Evolutionary conservation across 305 asterid genomes (phyloP), one percentile per base, ranked within the genome.

Genomic region (Salvia sclarea): DNA sequence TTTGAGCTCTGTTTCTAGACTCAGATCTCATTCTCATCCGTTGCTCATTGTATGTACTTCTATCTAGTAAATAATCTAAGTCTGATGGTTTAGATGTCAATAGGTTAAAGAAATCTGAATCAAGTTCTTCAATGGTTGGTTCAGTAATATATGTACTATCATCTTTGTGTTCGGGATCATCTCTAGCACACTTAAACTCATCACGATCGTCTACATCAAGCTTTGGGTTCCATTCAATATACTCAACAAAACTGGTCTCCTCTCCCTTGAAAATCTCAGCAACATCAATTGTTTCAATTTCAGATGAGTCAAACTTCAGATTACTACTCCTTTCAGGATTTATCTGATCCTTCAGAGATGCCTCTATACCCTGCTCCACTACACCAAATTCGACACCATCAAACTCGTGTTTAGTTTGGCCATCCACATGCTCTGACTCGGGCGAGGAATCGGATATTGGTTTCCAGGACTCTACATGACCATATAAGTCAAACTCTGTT

Each of bases 231-330:
- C 70, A 67, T 68, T 75, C 78, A 25, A 64, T 28, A 52, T 66
- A 45, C 65, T 74, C 88, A 59, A 75, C 61, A 65, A 61, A 76
- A 45, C 33, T 58, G 6, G 71, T 65, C 68, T 80, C 83, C 28
- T 79, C 85, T 38, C 68, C 90, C 45, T 71, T 54, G 48, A 89
- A 89, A 71, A 85, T 76, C 41, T 83, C 92, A 8, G 84, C 85
- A 71, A 80, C 80, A 81, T 85, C 85, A 48, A 81, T 76, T 66
- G 77, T 85, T 78, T 86, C 96, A 53, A 83, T 72, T 5, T 62
- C 60, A 76, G 81, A 67, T 77, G 78, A 59, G 38, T 70, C 80
- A 59, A 71, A 71, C 63, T 73, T 78, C 78, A 63, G 74, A 71
- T 80, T 78, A 76, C 69, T 75, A 64, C 73, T 58, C 31, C 70